Evolutionary conservation across 176 grass and related monocot genomes (phyloP), one percentile per base, ranked within the genome.

Genomic region (Avena sativa): DNA sequence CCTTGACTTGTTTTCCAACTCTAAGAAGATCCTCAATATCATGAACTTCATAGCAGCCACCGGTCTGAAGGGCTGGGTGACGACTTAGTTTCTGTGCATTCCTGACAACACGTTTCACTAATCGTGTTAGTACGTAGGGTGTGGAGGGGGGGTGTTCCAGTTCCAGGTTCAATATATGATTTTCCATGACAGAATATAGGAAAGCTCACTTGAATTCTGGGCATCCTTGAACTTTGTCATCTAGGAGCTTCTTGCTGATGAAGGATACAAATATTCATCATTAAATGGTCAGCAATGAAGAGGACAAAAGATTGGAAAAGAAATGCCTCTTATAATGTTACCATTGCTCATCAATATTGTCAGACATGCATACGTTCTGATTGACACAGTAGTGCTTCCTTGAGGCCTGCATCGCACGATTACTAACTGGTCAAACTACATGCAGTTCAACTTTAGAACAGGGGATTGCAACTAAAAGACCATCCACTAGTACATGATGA

Each of bases 11-110:
- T 17, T 9, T 81, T 12, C 96, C 96, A 51, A 98, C 78, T 84
- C 77, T 94, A 28, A 98, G 86, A 25, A 98, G 96, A 88, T 98
- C 96, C 91, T 98, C 96, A 79, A 98, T 98, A 83, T 98, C 96
- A 62, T 98, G 96, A 91, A 95, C 90, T 90, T 98, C 93, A 85
- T 95, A 90, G 87, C 73, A 94, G 23, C 96, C 96, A 82, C 96
- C 96, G 65, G 79, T 95, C 81, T 95, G 96, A 91, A 98, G 89
- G 67, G 93, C 95, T 86, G 93, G 93, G 81, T 98, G 96, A 64
- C 69, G 74, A 76, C 92, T 98, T 51, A 98, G 16, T 92, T 95
- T 98, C 79, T 93, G 82, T 86, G 93, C 93, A 89, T 95, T 98
- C 88, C 96, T 98, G 89, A 79, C 74, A 52, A 48, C 50, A 83